Base-by-base conservation (phyloP, 2,329 filamentous ascomycete genomes). In the Colletotrichum sansevieriae region DNA sequence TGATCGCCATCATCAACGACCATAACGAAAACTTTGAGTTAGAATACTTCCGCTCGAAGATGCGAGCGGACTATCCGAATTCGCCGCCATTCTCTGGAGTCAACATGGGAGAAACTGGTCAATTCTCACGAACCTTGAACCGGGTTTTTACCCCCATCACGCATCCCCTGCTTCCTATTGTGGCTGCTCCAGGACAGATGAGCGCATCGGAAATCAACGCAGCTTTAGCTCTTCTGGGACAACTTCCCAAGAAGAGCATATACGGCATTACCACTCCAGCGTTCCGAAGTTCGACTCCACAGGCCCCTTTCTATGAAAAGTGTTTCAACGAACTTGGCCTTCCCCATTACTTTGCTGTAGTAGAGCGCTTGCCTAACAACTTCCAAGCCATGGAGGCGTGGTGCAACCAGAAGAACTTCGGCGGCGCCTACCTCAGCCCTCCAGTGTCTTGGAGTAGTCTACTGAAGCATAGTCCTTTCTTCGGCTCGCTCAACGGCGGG, bases 1-100 rank as follows among this genome's bases (percentile, higher is more conserved):
- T 97, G 92, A 96, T 96, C 74, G 90, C 91, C 37, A 91, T 95
- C 75, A 92, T 94, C 75, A 91, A 90, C 76, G 91, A 91, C 46
- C 90, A 92, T 76, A 93, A 94, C 75, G 93, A 95, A 74, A 96
- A 97, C 78, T 96, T 97, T 76, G 93, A 97, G 80, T 86, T 97
- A 39, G 94, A 97, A 78, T 95, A 95, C 78, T 97, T 97, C 80
- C 90, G 93, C 35, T 94, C 92, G 11, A 87, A 90, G 72, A 90
- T 96, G 76, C 89, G 89, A 74, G 83, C 87, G 35, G 88, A 91
- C 71, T 90, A 91, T 72, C 87, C 91, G 0, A 85, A 91, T 70
- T 84, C 86, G 9, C 92, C 93, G 10, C 91, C 92, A 1, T 84
- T 97, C 39, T 96, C 93, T 2, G 93, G 92, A 7, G 88, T 97